Conservation (phyloP, 208 protist species). For the Zelonia costaricensis region DNA sequence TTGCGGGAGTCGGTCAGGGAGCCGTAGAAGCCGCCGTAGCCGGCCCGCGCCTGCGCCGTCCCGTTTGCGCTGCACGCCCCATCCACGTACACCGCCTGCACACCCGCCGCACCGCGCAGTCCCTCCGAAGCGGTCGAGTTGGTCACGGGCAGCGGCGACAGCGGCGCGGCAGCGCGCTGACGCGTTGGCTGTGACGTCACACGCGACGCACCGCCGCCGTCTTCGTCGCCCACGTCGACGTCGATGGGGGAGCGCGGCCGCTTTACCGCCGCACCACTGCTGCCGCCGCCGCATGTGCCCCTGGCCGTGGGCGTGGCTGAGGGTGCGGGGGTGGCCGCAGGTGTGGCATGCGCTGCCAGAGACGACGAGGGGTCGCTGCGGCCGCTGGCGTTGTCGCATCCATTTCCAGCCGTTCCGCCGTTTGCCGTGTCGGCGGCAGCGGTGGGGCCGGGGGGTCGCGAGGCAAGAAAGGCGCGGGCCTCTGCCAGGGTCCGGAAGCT, state of each 20-base stretch:
- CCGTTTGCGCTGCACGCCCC: slow-evolving; percentile 82
- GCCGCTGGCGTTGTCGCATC: not conserved
- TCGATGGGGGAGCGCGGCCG: too few relatives aligned
- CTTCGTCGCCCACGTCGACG: too few relatives aligned
- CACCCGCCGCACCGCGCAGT: too few relatives aligned
- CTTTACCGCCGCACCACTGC: too few relatives aligned
- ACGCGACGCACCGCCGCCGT: too few relatives aligned
- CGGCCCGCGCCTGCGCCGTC: slow-evolving; percentile 38
- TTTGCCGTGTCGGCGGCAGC: not conserved
- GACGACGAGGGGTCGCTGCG: not conserved
- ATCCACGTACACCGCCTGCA: slow-evolving; percentile 77
- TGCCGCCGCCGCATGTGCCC: too few relatives aligned
- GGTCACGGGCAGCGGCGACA: too few relatives aligned
- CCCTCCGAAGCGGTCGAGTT: too few relatives aligned
- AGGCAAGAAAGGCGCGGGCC: slow-evolving; percentile 47
- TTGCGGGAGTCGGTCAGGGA: slow-evolving; percentile 55
- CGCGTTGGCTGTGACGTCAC: too few relatives aligned
- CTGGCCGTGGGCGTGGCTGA: too few relatives aligned
- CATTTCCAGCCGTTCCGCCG: not conserved
- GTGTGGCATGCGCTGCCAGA: not conserved
- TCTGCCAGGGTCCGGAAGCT: slow-evolving; percentile 61
- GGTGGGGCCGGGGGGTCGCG: not conserved
- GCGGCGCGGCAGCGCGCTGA: too few relatives aligned
- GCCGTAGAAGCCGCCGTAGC: slow-evolving; percentile 85
- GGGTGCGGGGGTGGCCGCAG: too few relatives aligned